phyloP scores from a whole-genome alignment of 306 rosid species.

The Sphenostylis stenocarpa region DNA sequence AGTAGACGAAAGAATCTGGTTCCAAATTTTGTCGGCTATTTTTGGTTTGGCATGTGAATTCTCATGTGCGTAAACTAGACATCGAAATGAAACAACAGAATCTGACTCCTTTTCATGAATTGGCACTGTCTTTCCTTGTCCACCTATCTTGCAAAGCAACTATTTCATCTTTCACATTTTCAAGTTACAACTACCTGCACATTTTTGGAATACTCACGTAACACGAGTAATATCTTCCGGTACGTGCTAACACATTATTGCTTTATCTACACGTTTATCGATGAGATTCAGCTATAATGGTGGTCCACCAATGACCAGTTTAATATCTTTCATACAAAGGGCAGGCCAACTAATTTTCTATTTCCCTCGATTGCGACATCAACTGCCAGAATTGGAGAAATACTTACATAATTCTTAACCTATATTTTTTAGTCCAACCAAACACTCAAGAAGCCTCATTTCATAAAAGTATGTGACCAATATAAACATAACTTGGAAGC shows the following conservation, averaged over 20 bases:
- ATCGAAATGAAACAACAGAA: not conserved
- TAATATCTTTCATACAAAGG: not conserved
- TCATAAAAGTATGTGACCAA: not conserved
- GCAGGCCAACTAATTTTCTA: slow-evolving; percentile 22
- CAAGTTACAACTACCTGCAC: slow-evolving; percentile 4
- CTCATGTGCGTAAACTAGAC: slow-evolving; percentile 38
- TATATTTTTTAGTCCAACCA: not conserved
- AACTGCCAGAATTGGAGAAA: not conserved
- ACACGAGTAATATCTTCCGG: not conserved
- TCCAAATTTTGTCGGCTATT: slow-evolving; percentile 32
- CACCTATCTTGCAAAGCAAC: slow-evolving; percentile 2
- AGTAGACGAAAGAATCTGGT: slow-evolving; percentile 30
- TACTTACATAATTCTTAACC: not conserved
- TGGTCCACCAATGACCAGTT: slow-evolving; percentile 16
- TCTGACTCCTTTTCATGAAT: slow-evolving; percentile 20
- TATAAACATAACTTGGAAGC: not conserved
- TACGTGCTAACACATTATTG: not conserved
- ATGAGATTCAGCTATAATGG: not conserved
- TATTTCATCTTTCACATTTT: not conserved
- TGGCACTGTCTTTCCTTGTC: slow-evolving; percentile 3
- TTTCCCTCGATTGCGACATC: not conserved
- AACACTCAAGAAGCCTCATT: not conserved
- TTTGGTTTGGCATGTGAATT: slow-evolving; percentile 39
- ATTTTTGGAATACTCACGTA: not conserved
- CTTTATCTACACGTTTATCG: not conserved